Evolutionary conservation across 2,329 filamentous ascomycete genomes (phyloP), one percentile per base, ranked within the genome.

Genomic region (Curvularia lunata): DNA sequence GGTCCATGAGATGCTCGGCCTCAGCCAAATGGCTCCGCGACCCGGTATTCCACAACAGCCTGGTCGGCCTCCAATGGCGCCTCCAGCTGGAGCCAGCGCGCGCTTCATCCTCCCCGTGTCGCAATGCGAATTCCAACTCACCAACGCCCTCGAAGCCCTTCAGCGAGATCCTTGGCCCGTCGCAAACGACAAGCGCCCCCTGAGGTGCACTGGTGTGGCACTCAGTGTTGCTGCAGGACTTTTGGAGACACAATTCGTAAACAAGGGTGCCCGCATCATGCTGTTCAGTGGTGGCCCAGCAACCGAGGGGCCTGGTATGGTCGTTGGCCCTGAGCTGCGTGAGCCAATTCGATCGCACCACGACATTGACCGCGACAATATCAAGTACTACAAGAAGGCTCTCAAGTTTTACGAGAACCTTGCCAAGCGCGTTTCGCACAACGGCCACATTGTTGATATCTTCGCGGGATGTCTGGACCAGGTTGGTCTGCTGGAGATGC

Each of bases 341-440:
- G 95, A 99, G 77, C 92, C 96, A 9, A 98, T 99, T 65, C 90
- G 95, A 73, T 98, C 94, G 41, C 95, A 99, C 80, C 95, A 99
- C 79, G 95, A 99, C 72, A 99, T 99, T 77, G 95, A 99, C 76
- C 88, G 93, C 56, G 95, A 99, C 78, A 97, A 97, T 76, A 96
- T 97, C 81, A 99, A 99, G 79, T 97, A 98, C 80, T 98, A 96
- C 82, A 99, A 99, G 84, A 99, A 99, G 81, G 95, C 95, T 21
- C 80, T 97, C 49, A 99, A 98, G 88, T 98, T 97, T 78, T 99
- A 98, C 76, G 95, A 99, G 62, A 90, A 87, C 63, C 85, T 99
- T 42, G 93, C 95, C 5, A 98, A 98, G 80, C 87, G 95, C 59
- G 92, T 92, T 19, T 91, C 95, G 13, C 93, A 98, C 78, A 99